Conservation (phyloP, 108 stramenopile genomes). For the Cyclostephanos invisitatus region DNA sequence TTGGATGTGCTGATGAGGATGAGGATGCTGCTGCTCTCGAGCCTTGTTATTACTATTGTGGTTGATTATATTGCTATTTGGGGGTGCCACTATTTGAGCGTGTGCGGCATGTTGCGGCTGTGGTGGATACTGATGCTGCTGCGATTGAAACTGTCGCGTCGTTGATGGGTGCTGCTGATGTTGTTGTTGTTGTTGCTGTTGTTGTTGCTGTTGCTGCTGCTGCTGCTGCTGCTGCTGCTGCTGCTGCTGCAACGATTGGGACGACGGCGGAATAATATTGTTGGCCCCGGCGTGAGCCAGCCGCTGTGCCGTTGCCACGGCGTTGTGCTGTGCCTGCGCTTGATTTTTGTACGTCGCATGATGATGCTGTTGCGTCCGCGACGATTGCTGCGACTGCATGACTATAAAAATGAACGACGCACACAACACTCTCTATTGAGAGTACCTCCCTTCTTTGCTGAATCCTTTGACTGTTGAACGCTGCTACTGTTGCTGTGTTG, state of each 20-base stretch:
- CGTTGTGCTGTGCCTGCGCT: background rate
- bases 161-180: conserved; percentile 11
- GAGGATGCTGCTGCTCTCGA: conserved; percentile 16
- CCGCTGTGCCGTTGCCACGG: background rate
- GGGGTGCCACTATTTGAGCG: background rate
- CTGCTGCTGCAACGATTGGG: background rate
- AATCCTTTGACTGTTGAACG: too few species aligned
- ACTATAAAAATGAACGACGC: too few species aligned
- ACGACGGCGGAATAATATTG: background rate
- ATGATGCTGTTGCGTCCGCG: too few species aligned
- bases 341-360: too few species aligned
- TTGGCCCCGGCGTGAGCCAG: too few species aligned
- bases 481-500: too few species aligned
- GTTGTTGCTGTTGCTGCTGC: conserved; percentile 20
- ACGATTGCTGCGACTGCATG: too few species aligned
- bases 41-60: conserved; percentile 8
- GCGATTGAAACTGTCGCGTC: conserved; percentile 1
- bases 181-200: conserved; percentile 17
- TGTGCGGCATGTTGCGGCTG: conserved; percentile 12
- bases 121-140: conserved; percentile 13
- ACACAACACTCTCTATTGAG: too few species aligned
- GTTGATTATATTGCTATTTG: conserved; percentile 7
- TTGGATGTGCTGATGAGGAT: conserved; percentile 20
- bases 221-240: conserved; percentile 2
- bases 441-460: too few species aligned